Conservation (phyloP, 2,329 filamentous ascomycete species). For the Ilyonectria destructans region DNA sequence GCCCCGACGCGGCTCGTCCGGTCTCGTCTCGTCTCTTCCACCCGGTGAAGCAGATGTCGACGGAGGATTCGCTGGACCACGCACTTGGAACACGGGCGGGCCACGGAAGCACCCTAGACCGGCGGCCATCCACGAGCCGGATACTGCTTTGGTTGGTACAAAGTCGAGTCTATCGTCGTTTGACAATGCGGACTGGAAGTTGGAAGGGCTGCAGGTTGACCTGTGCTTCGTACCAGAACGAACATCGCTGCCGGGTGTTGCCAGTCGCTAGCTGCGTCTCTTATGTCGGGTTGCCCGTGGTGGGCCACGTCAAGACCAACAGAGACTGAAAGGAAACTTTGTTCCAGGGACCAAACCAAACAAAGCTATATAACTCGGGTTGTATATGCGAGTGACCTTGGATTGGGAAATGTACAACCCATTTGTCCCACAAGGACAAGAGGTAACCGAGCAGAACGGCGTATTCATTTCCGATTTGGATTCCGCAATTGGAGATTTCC, state of each 20-base stretch:
- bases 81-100: conserved; percentile 11
- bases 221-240: neutral
- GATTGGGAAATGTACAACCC: conserved; percentile 7
- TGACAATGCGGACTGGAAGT: conserved; percentile 25
- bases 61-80: conserved; percentile 40
- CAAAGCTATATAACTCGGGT: conserved; percentile 21
- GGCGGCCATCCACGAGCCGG: conserved; percentile 27
- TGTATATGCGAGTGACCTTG: conserved; percentile 9
- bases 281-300: neutral
- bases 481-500: conserved; percentile 12
- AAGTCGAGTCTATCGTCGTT: conserved; percentile 10
- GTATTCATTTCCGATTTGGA: conserved; percentile 40
- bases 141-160: conserved; percentile 21
- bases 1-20: conserved; percentile 16
- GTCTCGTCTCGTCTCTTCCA: conserved; percentile 18
- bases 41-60: conserved; percentile 17
- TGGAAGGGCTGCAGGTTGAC: neutral
- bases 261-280: neutral
- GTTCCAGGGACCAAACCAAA: conserved; percentile 8
- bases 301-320: neutral
- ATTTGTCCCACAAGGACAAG: conserved; percentile 26
- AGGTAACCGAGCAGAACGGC: conserved; percentile 25
- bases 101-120: conserved; percentile 37
- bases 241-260: neutral
- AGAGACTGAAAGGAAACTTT: neutral